Evolutionary conservation across 2,329 filamentous ascomycete species (phyloP).

Genomic region (Aspergillus fijiensis): DNA sequence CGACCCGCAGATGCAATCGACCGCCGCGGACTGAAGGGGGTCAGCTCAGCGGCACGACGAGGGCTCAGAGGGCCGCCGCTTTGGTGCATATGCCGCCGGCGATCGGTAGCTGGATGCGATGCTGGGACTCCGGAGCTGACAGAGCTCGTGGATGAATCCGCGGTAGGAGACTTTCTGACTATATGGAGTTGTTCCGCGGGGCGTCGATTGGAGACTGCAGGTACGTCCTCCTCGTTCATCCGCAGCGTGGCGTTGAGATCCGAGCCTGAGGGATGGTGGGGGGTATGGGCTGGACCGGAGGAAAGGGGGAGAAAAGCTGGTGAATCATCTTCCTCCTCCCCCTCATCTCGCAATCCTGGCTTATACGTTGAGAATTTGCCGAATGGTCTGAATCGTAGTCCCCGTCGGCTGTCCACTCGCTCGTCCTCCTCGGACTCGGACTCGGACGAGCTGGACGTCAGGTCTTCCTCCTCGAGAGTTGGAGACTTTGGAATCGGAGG

Average conservation of each 20-base stretch:
- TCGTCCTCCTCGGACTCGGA: conserved; percentile 35
- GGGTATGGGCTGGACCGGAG: conserved; percentile 19
- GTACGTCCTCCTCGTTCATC: conserved; percentile 31
- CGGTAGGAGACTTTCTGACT: conserved; percentile 20
- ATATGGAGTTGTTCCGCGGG: conserved; percentile 25
- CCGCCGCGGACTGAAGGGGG: conserved; percentile 49
- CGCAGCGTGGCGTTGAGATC: conserved; percentile 46
- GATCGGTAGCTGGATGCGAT: conserved; percentile 22
- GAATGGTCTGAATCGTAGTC: conserved; percentile 37
- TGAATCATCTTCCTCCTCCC: conserved; percentile 47
- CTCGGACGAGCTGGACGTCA: conserved; percentile 32
- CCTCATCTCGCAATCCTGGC: conserved; percentile 34
- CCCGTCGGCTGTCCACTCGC: conserved; percentile 19
- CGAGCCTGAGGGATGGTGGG: conserved; percentile 26
- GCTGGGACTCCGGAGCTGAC: conserved; percentile 38
- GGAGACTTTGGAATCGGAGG: conserved; percentile 30
- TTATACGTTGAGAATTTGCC: conserved; percentile 42
- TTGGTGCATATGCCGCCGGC: conserved; percentile 15
- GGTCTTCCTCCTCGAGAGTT: conserved; percentile 35
- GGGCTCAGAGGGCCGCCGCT: conserved; percentile 36
- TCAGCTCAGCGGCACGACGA: conserved; percentile 50
- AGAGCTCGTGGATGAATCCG: conserved; percentile 38
- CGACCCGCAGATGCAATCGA: conserved; percentile 32
- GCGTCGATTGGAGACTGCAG: conserved; percentile 28
- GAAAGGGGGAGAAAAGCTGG: conserved; percentile 48